Percentiles rank a stretch among this genome's conserved stretches.
Evolutionary conservation across 164 flowering plant genomes (phyloP).

Genomic region (Chimonanthus praecox): DNA sequence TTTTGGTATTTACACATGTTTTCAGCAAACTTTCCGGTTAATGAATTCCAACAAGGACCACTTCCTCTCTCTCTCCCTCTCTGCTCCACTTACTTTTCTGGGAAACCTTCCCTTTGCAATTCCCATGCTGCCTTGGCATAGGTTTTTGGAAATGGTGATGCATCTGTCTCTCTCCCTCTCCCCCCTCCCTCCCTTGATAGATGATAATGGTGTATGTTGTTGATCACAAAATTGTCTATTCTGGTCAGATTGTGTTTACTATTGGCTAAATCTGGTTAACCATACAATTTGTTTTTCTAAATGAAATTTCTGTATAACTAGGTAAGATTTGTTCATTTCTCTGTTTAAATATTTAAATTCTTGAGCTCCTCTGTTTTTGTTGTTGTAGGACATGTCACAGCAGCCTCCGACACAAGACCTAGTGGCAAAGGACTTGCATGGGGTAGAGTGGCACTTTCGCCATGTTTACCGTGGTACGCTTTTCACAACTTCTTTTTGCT

Average conservation of each 20-base stretch:
- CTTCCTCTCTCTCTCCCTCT: too few species aligned
- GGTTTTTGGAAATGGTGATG: too few species aligned
- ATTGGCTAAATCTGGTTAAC: background rate
- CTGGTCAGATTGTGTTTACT: too few species aligned
- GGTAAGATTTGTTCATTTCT: background rate
- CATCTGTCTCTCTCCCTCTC: background rate
- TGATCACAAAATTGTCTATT: too few species aligned
- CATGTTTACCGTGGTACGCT: conserved; percentile 57
- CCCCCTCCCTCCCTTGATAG: background rate
- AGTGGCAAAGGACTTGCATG: conserved; percentile 60
- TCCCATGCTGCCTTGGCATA: too few species aligned
- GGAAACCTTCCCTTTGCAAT: too few species aligned
- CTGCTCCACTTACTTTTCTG: too few species aligned
- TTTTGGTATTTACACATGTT: too few species aligned
- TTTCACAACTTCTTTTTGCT: background rate
- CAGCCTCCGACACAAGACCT: conserved; percentile 51
- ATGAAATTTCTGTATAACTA: too few species aligned
- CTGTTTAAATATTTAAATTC: background rate
- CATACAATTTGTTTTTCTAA: background rate
- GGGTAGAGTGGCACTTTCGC: conserved; percentile 50
- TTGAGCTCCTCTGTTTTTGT: conserved; percentile 5
- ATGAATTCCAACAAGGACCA: too few species aligned
- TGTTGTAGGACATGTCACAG: conserved; percentile 47
- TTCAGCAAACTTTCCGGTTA: too few species aligned
- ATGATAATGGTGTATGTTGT: background rate